phyloP scores from a whole-genome alignment of 352 stramenopile species.

The Phytopythium chamaehyphon region DNA sequence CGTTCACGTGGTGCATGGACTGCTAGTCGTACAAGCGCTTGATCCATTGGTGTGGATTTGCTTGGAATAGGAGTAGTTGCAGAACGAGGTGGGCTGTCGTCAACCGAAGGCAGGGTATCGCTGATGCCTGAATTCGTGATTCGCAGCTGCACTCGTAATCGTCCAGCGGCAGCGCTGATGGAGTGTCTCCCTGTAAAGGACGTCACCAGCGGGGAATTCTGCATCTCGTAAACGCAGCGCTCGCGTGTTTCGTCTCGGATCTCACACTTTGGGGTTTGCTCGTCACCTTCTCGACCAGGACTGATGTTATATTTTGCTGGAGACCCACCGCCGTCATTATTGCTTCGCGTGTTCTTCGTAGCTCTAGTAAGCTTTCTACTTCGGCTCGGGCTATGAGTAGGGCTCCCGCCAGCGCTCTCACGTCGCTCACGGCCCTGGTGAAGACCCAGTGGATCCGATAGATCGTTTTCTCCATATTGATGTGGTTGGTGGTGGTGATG shows the following conservation, averaged over 20 bases:
- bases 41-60: slow-evolving; percentile 5
- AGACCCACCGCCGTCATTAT: no score
- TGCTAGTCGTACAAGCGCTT: slow-evolving; percentile 44
- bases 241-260: slow-evolving; percentile 39
- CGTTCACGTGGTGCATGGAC: slow-evolving; percentile 22
- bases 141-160: slow-evolving; percentile 49
- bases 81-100: neutral
- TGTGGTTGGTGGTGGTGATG: neutral
- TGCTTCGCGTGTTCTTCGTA: no score
- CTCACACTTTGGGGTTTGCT: slow-evolving; percentile 14
- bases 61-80: slow-evolving; percentile 31
- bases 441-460: neutral
- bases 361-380: no score
- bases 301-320: no score
- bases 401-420: no score
- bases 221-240: slow-evolving; percentile 55
- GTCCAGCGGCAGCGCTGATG: slow-evolving; percentile 38
- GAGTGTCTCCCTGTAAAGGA: slow-evolving; percentile 50
- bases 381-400: no score
- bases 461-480: neutral
- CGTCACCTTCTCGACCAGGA: slow-evolving; percentile 6
- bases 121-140: slow-evolving; percentile 36
- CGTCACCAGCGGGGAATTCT: slow-evolving; percentile 58
- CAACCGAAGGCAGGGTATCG: neutral
- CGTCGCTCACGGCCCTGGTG: neutral